Conservation (phyloP, 2,329 filamentous ascomycete genomes). For the Cladophialophora chaetospira region DNA sequence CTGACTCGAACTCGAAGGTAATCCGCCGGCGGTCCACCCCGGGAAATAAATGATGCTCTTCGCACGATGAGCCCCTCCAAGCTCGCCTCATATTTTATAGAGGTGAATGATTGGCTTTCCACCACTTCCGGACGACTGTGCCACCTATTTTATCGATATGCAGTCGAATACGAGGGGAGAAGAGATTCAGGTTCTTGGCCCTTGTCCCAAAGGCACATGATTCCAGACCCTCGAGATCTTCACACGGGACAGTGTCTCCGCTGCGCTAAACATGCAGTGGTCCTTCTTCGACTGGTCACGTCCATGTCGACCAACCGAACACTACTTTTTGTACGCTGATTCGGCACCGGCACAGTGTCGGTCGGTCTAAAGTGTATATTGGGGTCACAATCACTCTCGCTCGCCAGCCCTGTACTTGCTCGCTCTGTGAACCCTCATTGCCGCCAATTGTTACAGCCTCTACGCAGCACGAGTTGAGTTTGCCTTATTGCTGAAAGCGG, state of each 20-base stretch:
- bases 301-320: background rate
- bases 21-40: background rate
- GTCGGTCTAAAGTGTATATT: background rate
- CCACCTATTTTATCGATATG: background rate
- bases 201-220: background rate
- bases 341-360: background rate
- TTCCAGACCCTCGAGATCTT: background rate
- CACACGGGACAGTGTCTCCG: background rate
- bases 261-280: background rate
- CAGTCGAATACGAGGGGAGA: background rate
- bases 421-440: constrained; percentile 3
- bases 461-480: constrained; percentile 5
- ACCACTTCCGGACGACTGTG: background rate
- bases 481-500: constrained; percentile 2
- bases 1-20: background rate
- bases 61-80: background rate
- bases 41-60: background rate
- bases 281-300: background rate
- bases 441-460: constrained; percentile 8
- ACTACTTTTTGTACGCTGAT: background rate
- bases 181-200: background rate
- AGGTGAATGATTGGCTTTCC: background rate
- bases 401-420: background rate
- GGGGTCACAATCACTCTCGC: background rate
- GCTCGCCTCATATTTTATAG: background rate